Percentiles rank a stretch among this genome's conserved stretches.
These are phyloP conservation scores for Trichosporon sp. DNA, from an alignment of 1,284 basidiomycete species.

Conservation along the genomic window DNA sequence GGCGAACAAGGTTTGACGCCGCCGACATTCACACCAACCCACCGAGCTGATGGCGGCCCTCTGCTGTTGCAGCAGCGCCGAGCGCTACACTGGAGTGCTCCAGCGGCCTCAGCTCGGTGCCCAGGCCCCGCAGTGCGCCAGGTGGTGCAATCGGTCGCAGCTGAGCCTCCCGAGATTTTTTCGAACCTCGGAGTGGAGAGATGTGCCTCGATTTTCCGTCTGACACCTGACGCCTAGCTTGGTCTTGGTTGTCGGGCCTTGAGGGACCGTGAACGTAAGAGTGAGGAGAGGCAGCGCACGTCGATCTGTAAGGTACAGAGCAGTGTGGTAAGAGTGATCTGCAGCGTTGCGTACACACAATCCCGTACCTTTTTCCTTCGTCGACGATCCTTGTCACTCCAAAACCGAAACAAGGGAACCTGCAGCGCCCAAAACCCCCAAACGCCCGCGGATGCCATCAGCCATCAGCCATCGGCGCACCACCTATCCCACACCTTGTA, in stretches of 20 bases:
- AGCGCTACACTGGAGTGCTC: too few relatives aligned
- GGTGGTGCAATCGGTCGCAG: too few relatives aligned
- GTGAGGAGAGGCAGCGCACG: background rate
- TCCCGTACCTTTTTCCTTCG: background rate
- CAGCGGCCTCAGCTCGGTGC: too few relatives aligned
- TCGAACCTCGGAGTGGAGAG: background rate
- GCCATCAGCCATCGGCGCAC: too few relatives aligned
- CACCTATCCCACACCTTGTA: too few relatives aligned
- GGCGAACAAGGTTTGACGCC: background rate
- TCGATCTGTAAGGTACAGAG: background rate
- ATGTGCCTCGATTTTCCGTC: background rate
- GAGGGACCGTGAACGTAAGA: background rate
- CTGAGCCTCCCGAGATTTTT: too few relatives aligned
- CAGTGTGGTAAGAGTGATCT: background rate
- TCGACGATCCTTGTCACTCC: background rate
- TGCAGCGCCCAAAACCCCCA: background rate
- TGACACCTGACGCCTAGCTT: background rate
- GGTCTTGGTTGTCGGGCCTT: background rate
- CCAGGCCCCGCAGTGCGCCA: too few relatives aligned
- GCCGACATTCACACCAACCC: background rate
- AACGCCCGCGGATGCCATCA: background rate
- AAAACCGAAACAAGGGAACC: background rate
- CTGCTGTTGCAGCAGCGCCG: background rate
- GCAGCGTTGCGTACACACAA: background rate
- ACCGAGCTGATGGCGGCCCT: background rate